Evolutionary conservation across 345 rosid genomes (phyloP).

Genomic region (Mangifera indica): DNA sequence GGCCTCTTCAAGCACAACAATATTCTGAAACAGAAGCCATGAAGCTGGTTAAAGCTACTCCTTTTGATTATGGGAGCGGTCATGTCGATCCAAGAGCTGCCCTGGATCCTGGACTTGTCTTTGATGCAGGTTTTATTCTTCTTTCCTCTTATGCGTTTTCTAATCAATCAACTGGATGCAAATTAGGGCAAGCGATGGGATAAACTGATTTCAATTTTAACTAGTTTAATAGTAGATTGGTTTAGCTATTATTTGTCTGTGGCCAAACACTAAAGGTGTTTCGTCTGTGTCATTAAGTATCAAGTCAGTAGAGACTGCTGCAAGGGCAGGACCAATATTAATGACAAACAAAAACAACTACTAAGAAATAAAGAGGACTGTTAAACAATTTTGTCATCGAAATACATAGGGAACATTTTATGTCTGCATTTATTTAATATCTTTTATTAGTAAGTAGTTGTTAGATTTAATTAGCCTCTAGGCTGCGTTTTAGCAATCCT

Average conservation of each 20-base stretch:
- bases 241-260: background rate
- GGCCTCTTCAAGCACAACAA: constrained; percentile 91
- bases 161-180: background rate
- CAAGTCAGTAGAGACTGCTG: background rate
- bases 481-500: background rate
- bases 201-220: background rate
- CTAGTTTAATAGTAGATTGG: background rate
- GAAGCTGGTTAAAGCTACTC: constrained; percentile 79
- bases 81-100: constrained; percentile 96
- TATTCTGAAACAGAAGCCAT: constrained; percentile 79
- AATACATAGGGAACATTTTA: background rate
- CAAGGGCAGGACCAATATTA: background rate
- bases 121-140: constrained; percentile 72
- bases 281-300: background rate
- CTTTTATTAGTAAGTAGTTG: background rate
- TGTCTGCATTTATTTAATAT: background rate
- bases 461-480: background rate
- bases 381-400: background rate
- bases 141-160: constrained; percentile 1
- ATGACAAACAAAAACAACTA: background rate
- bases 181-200: background rate
- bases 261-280: background rate
- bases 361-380: background rate
- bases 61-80: constrained; percentile 97
- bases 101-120: constrained; percentile 92